Evolutionary conservation across 1,139 yeast species (phyloP).

Genomic region (Arxiozyma telluris): DNA sequence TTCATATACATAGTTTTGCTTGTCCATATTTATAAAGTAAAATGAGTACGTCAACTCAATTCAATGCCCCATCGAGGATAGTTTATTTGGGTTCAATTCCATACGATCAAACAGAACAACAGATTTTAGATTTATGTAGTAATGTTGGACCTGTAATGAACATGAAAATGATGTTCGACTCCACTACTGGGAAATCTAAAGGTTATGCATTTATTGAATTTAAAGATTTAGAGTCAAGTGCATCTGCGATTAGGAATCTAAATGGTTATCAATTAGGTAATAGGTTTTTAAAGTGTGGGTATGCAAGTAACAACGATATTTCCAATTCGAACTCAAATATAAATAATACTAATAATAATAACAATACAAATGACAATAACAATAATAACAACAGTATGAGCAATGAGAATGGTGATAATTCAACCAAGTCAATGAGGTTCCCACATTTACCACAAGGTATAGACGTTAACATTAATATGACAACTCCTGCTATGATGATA

Average conservation of each 20-base stretch:
- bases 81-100: slow-evolving; percentile 62
- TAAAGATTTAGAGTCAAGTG: slow-evolving; percentile 69
- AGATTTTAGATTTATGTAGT: slow-evolving; percentile 42
- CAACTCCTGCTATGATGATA: slow-evolving; percentile 49
- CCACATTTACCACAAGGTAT: slow-evolving; percentile 41
- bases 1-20: too few species aligned
- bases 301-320: slow-evolving; percentile 35
- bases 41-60: slow-evolving; percentile 8
- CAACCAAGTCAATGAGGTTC: slow-evolving; percentile 15
- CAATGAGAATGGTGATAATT: slow-evolving; percentile 3
- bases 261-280: slow-evolving; percentile 73
- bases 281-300: slow-evolving; percentile 64
- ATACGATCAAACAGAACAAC: slow-evolving; percentile 80
- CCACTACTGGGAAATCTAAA: slow-evolving; percentile 81
- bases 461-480: slow-evolving; percentile 56
- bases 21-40: too few species aligned
- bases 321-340: slow-evolving; percentile 7
- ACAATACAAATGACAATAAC: slow-evolving; percentile 6
- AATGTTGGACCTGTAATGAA: slow-evolving; percentile 72
- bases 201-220: slow-evolving; percentile 88
- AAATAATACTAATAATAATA: background rate
- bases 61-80: slow-evolving; percentile 35
- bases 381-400: slow-evolving; percentile 9
- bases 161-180: slow-evolving; percentile 72
- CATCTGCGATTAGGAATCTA: slow-evolving; percentile 82